Conservation (phyloP, 352 stramenopile species). For the Phytophthora ramorum region DNA sequence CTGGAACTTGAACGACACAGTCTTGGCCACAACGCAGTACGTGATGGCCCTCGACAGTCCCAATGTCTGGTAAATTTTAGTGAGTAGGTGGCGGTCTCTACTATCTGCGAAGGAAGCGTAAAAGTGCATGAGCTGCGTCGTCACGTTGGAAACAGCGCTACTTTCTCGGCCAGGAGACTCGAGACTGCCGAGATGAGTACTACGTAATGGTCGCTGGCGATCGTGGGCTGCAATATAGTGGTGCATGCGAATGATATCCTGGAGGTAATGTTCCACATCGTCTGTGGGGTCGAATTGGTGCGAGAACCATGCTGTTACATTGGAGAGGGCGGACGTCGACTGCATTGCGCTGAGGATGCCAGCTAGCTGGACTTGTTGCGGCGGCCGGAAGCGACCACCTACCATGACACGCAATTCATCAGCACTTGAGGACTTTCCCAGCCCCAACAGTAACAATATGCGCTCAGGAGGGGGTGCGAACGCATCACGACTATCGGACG, state of each 20-base stretch:
- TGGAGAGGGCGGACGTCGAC: constrained; percentile 22
- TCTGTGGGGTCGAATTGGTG: constrained; percentile 62
- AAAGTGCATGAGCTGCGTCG: constrained; percentile 45
- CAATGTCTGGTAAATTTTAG: constrained; percentile 65
- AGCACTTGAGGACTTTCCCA: constrained; percentile 40
- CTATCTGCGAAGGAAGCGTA: constrained; percentile 51
- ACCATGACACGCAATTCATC: constrained; percentile 50
- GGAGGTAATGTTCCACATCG: constrained; percentile 66
- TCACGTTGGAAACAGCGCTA: constrained; percentile 8
- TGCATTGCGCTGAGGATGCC: constrained; percentile 36
- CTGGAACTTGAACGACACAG: constrained; percentile 52
- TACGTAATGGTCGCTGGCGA: constrained; percentile 32
- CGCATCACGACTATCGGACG: constrained; percentile 1
- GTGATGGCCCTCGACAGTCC: constrained; percentile 35
- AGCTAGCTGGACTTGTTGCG: constrained; percentile 51
- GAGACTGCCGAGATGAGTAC: constrained; percentile 17
- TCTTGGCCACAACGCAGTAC: constrained; percentile 49
- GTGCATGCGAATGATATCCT: constrained; percentile 65
- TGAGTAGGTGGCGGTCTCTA: constrained; percentile 51
- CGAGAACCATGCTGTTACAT: constrained; percentile 56
- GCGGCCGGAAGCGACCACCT: constrained; percentile 42
- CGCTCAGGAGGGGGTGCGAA: constrained; percentile 13
- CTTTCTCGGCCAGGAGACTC: constrained; percentile 7
- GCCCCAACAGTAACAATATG: constrained; percentile 52
- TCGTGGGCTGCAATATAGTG: constrained; percentile 55